A percentile compares a stretch with the other conserved stretches of the same genome.
Conservation (phyloP, 2,329 filamentous ascomycete species). For the Beauveria brongniartii region DNA sequence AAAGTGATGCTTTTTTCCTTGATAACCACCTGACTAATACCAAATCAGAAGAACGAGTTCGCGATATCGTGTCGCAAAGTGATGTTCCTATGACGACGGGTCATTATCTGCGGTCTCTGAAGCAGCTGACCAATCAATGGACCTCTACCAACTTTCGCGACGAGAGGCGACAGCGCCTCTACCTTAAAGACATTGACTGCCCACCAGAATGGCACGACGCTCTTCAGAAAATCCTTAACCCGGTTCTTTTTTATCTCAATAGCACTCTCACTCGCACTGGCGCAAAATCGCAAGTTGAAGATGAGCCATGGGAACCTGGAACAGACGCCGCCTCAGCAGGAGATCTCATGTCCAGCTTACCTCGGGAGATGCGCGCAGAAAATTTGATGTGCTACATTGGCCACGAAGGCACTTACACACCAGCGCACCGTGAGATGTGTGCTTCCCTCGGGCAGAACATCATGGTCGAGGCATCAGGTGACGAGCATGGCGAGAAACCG, state of each 20-base stretch:
- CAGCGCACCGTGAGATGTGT: conserved; percentile 95
- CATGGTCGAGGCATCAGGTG: conserved; percentile 84
- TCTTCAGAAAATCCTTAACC: conserved; percentile 68
- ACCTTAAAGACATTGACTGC: conserved; percentile 96
- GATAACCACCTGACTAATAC: conserved; percentile 15
- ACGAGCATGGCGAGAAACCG: conserved; percentile 64
- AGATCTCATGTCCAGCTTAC: conserved; percentile 91
- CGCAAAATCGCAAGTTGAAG: conserved; percentile 24
- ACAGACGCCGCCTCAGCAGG: conserved; percentile 64
- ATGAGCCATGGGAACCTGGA: conserved; percentile 38
- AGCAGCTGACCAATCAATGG: conserved; percentile 76
- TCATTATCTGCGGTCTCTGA: conserved; percentile 86
- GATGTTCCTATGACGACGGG: conserved; percentile 79
- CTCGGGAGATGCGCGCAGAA: conserved; percentile 78
- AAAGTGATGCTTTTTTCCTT: not conserved
- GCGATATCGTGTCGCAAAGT: conserved; percentile 65
- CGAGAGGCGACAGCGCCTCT: conserved; percentile 74
- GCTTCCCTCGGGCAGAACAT: conserved; percentile 93
- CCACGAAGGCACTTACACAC: conserved; percentile 94
- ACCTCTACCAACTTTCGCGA: conserved; percentile 68
- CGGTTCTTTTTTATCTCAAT: conserved; percentile 83
- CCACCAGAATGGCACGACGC: conserved; percentile 79
- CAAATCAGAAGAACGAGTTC: conserved; percentile 66
- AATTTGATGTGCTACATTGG: conserved; percentile 99
- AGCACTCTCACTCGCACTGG: conserved; percentile 51